Evolutionary conservation across 768 basidiomycete genomes (phyloP).

Genomic region (Pseudohyphozyma bogoriensis): DNA sequence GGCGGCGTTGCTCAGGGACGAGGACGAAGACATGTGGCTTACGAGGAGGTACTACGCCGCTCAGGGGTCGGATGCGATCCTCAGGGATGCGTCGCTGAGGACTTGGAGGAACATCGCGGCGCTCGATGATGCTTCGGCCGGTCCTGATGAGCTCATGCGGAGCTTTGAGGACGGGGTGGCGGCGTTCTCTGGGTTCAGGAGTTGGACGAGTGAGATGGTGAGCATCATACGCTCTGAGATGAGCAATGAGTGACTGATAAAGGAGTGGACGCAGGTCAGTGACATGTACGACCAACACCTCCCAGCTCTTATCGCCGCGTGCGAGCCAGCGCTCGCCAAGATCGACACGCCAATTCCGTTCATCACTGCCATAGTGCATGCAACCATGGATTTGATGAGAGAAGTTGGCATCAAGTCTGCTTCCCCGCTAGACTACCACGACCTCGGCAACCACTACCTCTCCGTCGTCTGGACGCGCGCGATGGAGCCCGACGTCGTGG

Average conservation of each 20-base stretch:
- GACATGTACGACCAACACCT: too few species aligned
- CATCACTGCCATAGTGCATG: background rate
- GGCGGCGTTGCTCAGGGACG: background rate
- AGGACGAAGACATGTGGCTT: constrained; percentile 1
- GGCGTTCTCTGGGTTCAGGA: constrained; percentile 18
- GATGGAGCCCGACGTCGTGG: background rate
- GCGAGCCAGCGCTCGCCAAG: background rate
- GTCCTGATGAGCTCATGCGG: background rate
- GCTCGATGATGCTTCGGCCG: too few species aligned
- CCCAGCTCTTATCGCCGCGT: background rate
- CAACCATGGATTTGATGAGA: background rate
- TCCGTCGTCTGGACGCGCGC: constrained; percentile 1
- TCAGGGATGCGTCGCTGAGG: constrained; percentile 10
- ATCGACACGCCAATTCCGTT: too few species aligned
- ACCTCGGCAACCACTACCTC: constrained; percentile 22
- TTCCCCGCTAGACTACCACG: background rate
- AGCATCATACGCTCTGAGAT: background rate
- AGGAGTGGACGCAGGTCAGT: background rate
- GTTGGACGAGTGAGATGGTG: background rate
- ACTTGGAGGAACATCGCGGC: constrained; percentile 7
- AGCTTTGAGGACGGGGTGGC: constrained; percentile 16
- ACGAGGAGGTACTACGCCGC: constrained; percentile 3
- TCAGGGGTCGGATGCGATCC: background rate
- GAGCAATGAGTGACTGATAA: background rate
- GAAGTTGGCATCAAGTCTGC: background rate